Evolutionary conservation across 1,284 basidiomycete species (phyloP).

Genomic region (Apiotrichum laibachii): DNA sequence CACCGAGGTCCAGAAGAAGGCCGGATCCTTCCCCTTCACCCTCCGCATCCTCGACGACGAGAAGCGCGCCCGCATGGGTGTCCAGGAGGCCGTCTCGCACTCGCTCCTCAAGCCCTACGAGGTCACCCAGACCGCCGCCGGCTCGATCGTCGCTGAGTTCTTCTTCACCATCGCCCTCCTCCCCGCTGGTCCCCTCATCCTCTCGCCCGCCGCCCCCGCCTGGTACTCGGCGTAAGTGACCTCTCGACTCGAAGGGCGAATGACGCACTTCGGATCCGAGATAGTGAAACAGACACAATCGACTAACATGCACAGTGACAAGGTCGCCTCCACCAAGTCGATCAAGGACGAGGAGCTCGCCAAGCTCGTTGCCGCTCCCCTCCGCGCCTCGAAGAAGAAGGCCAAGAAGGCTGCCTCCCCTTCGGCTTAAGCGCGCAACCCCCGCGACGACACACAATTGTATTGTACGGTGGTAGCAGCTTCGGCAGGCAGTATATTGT

Average conservation of each 20-base stretch:
- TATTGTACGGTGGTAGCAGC: too few relatives aligned
- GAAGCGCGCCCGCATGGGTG: constrained; percentile 88
- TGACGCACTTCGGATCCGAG: background rate
- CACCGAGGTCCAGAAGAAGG: constrained; percentile 95
- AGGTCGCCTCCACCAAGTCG: constrained; percentile 75
- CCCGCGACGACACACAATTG: background rate
- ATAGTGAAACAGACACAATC: background rate
- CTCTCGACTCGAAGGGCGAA: background rate
- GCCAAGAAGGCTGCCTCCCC: constrained; percentile 71
- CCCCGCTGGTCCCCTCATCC: constrained; percentile 75
- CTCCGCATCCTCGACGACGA: constrained; percentile 91
- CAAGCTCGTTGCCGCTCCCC: constrained; percentile 68
- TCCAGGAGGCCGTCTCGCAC: constrained; percentile 94
- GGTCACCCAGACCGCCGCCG: constrained; percentile 66
- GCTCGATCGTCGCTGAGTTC: constrained; percentile 83
- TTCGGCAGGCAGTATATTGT: background rate
- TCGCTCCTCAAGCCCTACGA: constrained; percentile 53
- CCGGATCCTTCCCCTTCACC: constrained; percentile 97
- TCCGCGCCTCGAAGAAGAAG: constrained; percentile 89
- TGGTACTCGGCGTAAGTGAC: constrained; percentile 78
- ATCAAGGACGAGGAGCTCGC: constrained; percentile 84
- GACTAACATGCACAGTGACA: constrained; percentile 51
- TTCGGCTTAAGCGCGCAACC: background rate
- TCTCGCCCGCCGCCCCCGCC: constrained; percentile 78
- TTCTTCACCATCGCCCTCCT: constrained; percentile 90